phyloP scores from a whole-genome alignment of 176 grass and related monocot genomes.

The Panicum miliaceum region DNA sequence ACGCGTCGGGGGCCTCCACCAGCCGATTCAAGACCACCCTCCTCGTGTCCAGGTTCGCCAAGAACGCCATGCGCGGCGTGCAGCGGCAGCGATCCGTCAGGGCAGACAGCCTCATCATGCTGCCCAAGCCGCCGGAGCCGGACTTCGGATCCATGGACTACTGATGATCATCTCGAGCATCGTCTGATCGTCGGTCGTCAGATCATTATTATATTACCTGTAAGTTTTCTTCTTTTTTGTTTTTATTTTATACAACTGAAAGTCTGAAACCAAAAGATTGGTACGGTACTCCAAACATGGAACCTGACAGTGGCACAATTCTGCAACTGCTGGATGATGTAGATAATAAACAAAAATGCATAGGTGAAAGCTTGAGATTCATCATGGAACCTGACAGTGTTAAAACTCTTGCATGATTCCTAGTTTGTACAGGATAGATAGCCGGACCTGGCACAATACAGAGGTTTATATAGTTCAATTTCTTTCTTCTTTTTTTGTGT shows the following conservation, averaged over 20 bases:
- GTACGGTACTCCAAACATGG: too few species aligned
- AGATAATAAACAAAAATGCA: background rate
- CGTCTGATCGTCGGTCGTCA: too few species aligned
- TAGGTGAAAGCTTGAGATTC: background rate
- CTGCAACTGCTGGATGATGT: too few species aligned
- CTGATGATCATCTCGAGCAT: too few species aligned
- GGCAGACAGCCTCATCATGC: constrained; percentile 36
- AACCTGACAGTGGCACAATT: too few species aligned
- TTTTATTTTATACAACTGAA: too few species aligned
- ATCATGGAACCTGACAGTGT: background rate
- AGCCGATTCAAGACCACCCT: constrained; percentile 52
- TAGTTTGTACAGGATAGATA: background rate
- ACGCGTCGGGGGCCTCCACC: background rate
- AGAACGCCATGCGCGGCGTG: constrained; percentile 64
- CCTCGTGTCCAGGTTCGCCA: constrained; percentile 65
- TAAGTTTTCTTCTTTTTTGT: background rate
- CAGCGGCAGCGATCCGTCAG: constrained; percentile 36
- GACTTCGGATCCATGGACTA: constrained; percentile 57
- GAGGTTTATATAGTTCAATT: too few species aligned
- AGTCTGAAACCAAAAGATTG: too few species aligned
- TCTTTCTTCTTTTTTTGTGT: background rate
- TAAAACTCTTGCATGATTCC: background rate
- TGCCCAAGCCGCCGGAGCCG: constrained; percentile 64
- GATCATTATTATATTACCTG: background rate
- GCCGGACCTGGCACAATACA: background rate